Percentiles rank a stretch among this genome's conserved stretches.
These are phyloP conservation scores for Cercospora sp. DNA, from an alignment of 2,329 filamentous ascomycete species.

Conservation along the genomic window DNA sequence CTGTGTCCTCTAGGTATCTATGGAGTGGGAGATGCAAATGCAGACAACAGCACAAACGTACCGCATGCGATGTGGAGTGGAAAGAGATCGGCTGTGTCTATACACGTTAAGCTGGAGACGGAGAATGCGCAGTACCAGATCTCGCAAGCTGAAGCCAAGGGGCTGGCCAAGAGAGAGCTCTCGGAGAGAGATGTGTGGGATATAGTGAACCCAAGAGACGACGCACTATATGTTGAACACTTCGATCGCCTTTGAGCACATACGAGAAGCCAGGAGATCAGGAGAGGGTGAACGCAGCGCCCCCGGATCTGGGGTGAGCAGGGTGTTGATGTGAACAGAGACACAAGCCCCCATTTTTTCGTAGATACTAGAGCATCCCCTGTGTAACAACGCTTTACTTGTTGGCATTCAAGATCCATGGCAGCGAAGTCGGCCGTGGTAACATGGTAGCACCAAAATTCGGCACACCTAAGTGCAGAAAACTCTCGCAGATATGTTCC, in stretches of 20 bases:
- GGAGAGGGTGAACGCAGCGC: background rate
- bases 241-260: slow-evolving; percentile 3
- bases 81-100: slow-evolving; percentile 3
- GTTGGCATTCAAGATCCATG: background rate
- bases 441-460: background rate
- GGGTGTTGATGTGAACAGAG: background rate
- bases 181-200: slow-evolving; percentile 12
- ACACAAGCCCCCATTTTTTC: background rate
- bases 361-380: background rate
- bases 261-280: background rate
- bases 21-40: slow-evolving; percentile 8
- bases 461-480: background rate
- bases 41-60: slow-evolving; percentile 14
- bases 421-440: background rate
- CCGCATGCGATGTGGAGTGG: slow-evolving; percentile 17
- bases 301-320: background rate
- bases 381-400: background rate
- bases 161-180: slow-evolving; percentile 8
- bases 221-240: slow-evolving; percentile 10
- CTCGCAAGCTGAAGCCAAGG: background rate
- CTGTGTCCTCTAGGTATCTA: slow-evolving; percentile 9
- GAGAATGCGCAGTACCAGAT: slow-evolving; percentile 14
- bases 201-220: slow-evolving; percentile 9
- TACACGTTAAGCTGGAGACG: slow-evolving; percentile 13
- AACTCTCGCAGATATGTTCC: background rate